Evolutionary conservation across 768 basidiomycete genomes (phyloP).

Genomic region (Coprinellus micaceus): DNA sequence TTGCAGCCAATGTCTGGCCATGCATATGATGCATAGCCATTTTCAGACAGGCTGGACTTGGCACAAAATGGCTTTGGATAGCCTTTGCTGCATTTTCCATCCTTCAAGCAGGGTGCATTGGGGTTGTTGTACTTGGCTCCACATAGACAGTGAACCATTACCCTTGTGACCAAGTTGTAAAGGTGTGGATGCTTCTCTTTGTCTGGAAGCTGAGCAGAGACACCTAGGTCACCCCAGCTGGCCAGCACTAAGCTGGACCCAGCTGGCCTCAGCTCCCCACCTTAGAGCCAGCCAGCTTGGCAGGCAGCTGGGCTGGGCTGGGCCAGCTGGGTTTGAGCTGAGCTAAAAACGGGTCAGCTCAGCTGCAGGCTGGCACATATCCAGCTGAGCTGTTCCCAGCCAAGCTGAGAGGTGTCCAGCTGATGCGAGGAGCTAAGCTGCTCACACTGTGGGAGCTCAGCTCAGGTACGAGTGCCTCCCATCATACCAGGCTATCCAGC

Average conservation of each 20-base stretch:
- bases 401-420: too few relatives aligned
- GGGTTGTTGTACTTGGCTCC: slow-evolving; percentile 29
- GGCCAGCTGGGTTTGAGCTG: neutral
- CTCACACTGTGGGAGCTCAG: too few relatives aligned
- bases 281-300: too few relatives aligned
- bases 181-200: slow-evolving; percentile 33
- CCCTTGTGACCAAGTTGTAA: slow-evolving; percentile 33
- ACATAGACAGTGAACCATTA: slow-evolving; percentile 53
- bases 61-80: slow-evolving; percentile 39
- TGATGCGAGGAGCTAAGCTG: too few relatives aligned
- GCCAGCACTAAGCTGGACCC: too few relatives aligned
- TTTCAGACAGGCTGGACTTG: slow-evolving; percentile 31
- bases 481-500: too few relatives aligned
- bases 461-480: too few relatives aligned
- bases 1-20: slow-evolving; percentile 30
- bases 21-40: slow-evolving; percentile 39
- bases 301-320: too few relatives aligned
- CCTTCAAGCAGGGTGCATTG: slow-evolving; percentile 36
- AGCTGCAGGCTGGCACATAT: too few relatives aligned
- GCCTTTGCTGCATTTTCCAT: slow-evolving; percentile 37
- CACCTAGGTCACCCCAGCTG: neutral
- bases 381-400: too few relatives aligned
- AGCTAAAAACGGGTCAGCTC: neutral
- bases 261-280: too few relatives aligned
- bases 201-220: slow-evolving; percentile 28